These are phyloP conservation scores for Backusella tuberculispora DNA, from an alignment of 192 early-diverging fungal genomes.

Conservation along the genomic window DNA sequence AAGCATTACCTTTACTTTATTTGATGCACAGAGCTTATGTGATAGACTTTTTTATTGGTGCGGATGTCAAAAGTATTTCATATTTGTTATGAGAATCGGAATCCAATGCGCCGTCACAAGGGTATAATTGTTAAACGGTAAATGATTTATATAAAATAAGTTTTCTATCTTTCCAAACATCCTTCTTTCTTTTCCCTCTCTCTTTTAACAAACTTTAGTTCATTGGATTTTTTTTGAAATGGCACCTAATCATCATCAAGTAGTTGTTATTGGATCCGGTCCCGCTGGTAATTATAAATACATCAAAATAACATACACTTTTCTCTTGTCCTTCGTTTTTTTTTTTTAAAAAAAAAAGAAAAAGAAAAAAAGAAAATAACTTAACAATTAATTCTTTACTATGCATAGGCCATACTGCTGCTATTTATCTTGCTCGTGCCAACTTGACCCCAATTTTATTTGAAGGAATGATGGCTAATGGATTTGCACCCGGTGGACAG, in stretches of 20 bases:
- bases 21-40: neutral
- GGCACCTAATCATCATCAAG: conserved; percentile 52
- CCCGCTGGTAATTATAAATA: conserved; percentile 67
- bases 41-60: neutral
- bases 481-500: conserved; percentile 63
- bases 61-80: neutral
- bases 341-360: neutral
- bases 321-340: neutral
- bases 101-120: conserved; percentile 8
- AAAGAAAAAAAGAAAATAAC: neutral
- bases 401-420: conserved; percentile 82
- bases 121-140: conserved; percentile 6
- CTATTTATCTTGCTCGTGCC: conserved; percentile 93
- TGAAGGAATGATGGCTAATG: conserved; percentile 96
- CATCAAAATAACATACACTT: neutral
- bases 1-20: neutral
- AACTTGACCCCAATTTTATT: conserved; percentile 91
- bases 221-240: conserved; percentile 10
- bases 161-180: conserved; percentile 11
- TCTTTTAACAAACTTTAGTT: neutral
- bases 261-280: conserved; percentile 86
- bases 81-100: neutral
- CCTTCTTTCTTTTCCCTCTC: neutral
- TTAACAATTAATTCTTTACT: neutral
- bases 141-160: conserved; percentile 5